Evolutionary conservation across 176 grass and related monocot genomes (phyloP).

Genomic region (barley (Hordeum vulgare)): MorexV3_pseudomolecules_assembly NC_058518.1:423377277-423377776

Average conservation of each 20-base stretch:
- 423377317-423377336: slow-evolving; percentile 25
- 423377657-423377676: background rate
- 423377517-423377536: slow-evolving; percentile 14
- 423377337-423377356: slow-evolving; percentile 5
- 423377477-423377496: too few relatives aligned
- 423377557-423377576: background rate
- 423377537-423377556: background rate
- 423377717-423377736: background rate
- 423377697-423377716: background rate
- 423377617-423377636: background rate
- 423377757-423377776: background rate
- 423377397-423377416: slow-evolving; percentile 22
- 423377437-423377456: background rate
- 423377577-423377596: slow-evolving; percentile 22
- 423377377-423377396: background rate
- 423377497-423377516: background rate
- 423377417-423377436: slow-evolving; percentile 16
- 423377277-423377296: background rate
- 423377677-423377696: background rate
- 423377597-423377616: background rate
- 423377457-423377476: too few relatives aligned
- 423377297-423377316: background rate
- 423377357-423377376: slow-evolving; percentile 39
- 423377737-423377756: slow-evolving; percentile 29
- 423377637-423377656: background rate